Evolutionary conservation across 2,329 filamentous ascomycete genomes (phyloP), one percentile per base, ranked within the genome.

Genomic region (Colletotrichum chrysophilum): DNA sequence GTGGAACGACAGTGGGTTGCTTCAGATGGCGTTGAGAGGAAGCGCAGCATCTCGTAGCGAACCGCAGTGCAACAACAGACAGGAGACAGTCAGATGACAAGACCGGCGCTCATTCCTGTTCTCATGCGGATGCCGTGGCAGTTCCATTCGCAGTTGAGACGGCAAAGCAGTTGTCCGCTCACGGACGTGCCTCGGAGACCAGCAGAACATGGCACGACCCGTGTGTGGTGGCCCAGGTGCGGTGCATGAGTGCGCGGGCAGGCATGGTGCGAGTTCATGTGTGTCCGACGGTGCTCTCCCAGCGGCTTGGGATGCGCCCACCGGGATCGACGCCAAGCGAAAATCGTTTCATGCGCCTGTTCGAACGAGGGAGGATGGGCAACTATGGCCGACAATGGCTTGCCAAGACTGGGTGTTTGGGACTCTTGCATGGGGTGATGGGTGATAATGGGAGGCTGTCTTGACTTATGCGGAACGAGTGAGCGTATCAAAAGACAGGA

Each of bases 51-150:
- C 70, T 76, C 70, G 34, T 76, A 32, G 48, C 73, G 43, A 65
- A 68, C 32, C 64, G 73, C 26, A 62, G 61, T 58, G 43, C 43
- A 52, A 16, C 70, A 52, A 21, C 52, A 61, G 67, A 52, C 67
- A 62, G 36, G 13, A 67, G 43, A 48, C 65, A 32, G 62, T 75
- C 74, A 74, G 74, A 74, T 76, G 74, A 69, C 43, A 76, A 76
- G 70, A 62, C 48, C 26, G 70, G 74, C 21, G 70, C 21, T 30
- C 28, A 28, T 58, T 14, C 18, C 21, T 26, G n/a, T 58, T 36
- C 36, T 75, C 70, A 73, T 69, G 70, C 64, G 56, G 26, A 36
- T 14, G 68, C 30, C 28, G 10, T 68, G 28, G 67, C 56, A 62
- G 67, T 48, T 52, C 67, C 55, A 62, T 52, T 64, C 3, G 10